Conservation (phyloP, 768 basidiomycete genomes). For the Mycena alexandri region DNA sequence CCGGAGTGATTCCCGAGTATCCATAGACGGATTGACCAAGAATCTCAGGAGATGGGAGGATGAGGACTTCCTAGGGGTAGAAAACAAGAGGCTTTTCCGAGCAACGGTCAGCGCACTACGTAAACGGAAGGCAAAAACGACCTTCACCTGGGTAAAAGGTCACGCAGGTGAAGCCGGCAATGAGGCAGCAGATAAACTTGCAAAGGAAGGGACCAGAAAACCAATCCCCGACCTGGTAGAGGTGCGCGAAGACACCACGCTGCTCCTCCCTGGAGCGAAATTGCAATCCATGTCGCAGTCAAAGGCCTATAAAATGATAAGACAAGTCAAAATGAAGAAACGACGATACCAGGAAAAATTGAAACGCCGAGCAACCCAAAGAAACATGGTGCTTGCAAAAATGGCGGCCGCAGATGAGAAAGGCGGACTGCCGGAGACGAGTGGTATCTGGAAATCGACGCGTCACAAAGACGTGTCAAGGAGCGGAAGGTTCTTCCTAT, state of each 20-base stretch:
- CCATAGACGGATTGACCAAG: constrained; percentile 9
- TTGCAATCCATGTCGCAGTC: neutral
- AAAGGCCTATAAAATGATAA: neutral
- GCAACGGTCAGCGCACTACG: neutral
- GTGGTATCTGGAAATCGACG: too few relatives aligned
- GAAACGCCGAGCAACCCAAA: too few relatives aligned
- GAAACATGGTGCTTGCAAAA: too few relatives aligned
- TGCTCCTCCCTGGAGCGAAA: neutral
- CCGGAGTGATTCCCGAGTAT: neutral
- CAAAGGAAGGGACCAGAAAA: neutral
- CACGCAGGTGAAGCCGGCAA: constrained; percentile 9
- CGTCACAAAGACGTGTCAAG: too few relatives aligned
- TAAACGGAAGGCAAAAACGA: neutral
- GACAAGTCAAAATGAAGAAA: neutral
- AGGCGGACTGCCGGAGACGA: too few relatives aligned
- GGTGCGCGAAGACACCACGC: neutral
- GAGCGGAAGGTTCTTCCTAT: too few relatives aligned
- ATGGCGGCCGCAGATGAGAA: too few relatives aligned
- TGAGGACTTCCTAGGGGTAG: neutral
- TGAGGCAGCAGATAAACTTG: constrained; percentile 14
- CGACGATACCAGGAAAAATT: too few relatives aligned
- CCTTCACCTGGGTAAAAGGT: constrained; percentile 17
- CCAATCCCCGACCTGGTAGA: neutral
- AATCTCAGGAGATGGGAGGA: constrained; percentile 7
- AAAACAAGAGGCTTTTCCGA: neutral